phyloP scores from a whole-genome alignment of 2,329 filamentous ascomycete genomes.

The Penicillium sumatraense region DNA sequence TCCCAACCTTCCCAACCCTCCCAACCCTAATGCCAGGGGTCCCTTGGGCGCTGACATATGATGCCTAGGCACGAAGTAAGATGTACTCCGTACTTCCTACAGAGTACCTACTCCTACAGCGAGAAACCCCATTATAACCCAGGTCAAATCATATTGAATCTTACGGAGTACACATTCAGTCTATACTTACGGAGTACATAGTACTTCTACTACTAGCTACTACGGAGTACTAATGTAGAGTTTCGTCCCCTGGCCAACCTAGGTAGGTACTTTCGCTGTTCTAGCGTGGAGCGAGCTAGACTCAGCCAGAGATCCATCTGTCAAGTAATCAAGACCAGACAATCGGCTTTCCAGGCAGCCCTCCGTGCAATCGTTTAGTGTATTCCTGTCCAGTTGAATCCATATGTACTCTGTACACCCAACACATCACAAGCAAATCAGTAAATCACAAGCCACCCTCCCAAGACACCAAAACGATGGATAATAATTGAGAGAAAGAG shows the following conservation, averaged over 20 bases:
- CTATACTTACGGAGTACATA: too few species aligned
- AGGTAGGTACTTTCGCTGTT: not conserved
- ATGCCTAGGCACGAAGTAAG: constrained; percentile 21
- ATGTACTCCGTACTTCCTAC: not conserved
- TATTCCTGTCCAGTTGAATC: not conserved
- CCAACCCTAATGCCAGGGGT: constrained; percentile 14
- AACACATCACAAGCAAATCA: not conserved
- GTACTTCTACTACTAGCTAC: too few species aligned
- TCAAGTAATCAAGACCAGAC: constrained; percentile 23
- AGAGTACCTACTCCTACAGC: too few species aligned
- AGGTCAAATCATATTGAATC: too few species aligned
- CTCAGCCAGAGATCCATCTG: constrained; percentile 4
- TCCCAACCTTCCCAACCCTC: constrained; percentile 12
- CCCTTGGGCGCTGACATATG: constrained; percentile 18
- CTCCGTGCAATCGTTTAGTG: constrained; percentile 17
- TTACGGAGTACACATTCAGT: too few species aligned
- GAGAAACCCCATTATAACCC: too few species aligned
- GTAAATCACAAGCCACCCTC: constrained; percentile 8
- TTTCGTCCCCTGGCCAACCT: constrained; percentile 12
- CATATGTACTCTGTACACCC: too few species aligned
- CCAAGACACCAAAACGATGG: not conserved
- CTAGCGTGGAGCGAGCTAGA: not conserved
- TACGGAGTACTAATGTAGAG: not conserved
- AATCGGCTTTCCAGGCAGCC: constrained; percentile 15
- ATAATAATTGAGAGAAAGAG: constrained; percentile 1